Evolutionary conservation across 805 yeast species (phyloP).

Genomic region (Ogataea salicorniae): DNA sequence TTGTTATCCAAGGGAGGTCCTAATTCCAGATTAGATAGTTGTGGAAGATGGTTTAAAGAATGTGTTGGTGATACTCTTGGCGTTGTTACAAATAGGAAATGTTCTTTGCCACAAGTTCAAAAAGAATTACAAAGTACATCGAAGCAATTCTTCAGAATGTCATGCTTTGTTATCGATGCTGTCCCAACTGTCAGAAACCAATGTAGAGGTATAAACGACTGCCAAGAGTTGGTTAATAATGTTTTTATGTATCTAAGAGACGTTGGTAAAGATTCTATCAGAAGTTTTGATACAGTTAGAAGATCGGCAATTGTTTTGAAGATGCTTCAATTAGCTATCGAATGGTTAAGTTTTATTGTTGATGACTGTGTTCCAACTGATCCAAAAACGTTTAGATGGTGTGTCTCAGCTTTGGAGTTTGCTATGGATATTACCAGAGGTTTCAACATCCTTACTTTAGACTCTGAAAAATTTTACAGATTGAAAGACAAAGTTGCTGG

Average conservation of each 20-base stretch:
- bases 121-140: conserved; percentile 64
- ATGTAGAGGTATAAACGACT: conserved; percentile 52
- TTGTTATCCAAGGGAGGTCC: conserved; percentile 69
- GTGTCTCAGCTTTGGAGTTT: conserved; percentile 91
- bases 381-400: conserved; percentile 88
- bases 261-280: conserved; percentile 66
- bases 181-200: conserved; percentile 48
- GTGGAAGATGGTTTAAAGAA: conserved; percentile 52
- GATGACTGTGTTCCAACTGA: conserved; percentile 95
- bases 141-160: conserved; percentile 60
- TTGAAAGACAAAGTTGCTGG: conserved; percentile 84
- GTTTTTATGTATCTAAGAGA: conserved; percentile 77
- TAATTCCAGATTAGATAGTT: conserved; percentile 45
- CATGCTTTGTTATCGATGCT: conserved; percentile 59
- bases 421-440: conserved; percentile 94
- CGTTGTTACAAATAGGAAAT: conserved; percentile 53
- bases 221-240: conserved; percentile 73
- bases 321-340: conserved; percentile 70
- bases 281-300: conserved; percentile 56
- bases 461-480: conserved; percentile 66
- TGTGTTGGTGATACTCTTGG: conserved; percentile 51
- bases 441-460: conserved; percentile 75
- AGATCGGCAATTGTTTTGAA: conserved; percentile 66
- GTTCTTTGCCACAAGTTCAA: conserved; percentile 70
- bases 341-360: conserved; percentile 89